These are phyloP conservation scores for Brassica hybrid DNA, from an alignment of 441 rosid genomes.

Conservation along the genomic window DNA sequence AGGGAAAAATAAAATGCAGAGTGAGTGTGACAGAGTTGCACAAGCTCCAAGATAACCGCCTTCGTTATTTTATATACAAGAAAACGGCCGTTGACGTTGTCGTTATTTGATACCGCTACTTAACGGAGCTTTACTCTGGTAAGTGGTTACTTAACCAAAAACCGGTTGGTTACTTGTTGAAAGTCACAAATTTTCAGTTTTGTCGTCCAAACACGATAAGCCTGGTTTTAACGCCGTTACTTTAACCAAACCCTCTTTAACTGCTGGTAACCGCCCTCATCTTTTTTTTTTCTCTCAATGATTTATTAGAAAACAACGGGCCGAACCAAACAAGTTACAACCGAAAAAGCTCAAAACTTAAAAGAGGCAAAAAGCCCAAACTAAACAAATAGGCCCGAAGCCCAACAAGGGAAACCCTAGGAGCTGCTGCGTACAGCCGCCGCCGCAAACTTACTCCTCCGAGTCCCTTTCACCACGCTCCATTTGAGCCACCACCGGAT, in stretches of 20 bases:
- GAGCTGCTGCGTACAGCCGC: no score
- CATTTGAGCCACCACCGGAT: no score
- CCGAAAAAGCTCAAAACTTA: no score
- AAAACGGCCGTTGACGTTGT: not conserved
- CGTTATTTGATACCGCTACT: constrained; percentile 10
- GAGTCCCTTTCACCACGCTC: no score
- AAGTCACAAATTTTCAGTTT: not conserved
- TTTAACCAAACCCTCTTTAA: not conserved
- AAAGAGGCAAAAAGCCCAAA: no score
- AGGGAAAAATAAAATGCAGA: no score
- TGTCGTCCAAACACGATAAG: not conserved
- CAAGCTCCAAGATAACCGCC: constrained; percentile 24
- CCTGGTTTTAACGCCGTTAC: constrained; percentile 15
- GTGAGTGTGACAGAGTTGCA: constrained; percentile 1
- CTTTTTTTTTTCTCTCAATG: no score
- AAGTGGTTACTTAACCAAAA: not conserved
- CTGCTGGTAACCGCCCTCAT: constrained; percentile 3
- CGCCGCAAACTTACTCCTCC: no score
- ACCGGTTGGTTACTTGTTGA: not conserved
- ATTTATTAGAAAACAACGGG: no score
- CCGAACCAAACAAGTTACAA: no score
- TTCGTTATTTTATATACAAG: not conserved
- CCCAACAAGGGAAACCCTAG: no score
- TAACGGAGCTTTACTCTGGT: not conserved
- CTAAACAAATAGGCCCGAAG: no score